Evolutionary conservation across 768 basidiomycete genomes (phyloP).

Genomic region (Strobilomyces dryophilus): DNA sequence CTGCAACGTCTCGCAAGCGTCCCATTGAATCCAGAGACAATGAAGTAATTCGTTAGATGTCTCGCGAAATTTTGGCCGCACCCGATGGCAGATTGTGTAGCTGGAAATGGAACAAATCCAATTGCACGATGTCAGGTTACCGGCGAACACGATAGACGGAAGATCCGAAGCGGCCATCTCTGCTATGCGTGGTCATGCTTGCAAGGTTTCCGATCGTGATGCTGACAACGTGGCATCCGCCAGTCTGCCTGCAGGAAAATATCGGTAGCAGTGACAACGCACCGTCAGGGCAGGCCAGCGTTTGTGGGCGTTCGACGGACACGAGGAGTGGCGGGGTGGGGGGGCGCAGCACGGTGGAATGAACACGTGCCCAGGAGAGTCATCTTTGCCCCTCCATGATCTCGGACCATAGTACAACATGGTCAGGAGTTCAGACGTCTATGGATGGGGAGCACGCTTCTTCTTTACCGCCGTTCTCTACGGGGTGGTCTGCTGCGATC

Average conservation of each 20-base stretch:
- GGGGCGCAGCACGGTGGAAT: conserved; percentile 8
- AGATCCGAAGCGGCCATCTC: conserved; percentile 22
- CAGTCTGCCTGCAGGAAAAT: conserved; percentile 25
- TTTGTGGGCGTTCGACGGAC: conserved; percentile 3
- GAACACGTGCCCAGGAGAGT: conserved; percentile 19
- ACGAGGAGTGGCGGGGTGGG: conserved; percentile 14
- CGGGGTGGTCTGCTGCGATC: neutral
- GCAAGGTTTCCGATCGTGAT: conserved; percentile 2
- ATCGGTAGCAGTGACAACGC: conserved; percentile 8
- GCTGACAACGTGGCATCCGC: conserved; percentile 16
- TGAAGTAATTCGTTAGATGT: conserved; percentile 12
- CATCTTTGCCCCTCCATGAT: neutral
- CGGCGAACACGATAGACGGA: conserved; percentile 16
- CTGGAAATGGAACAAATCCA: conserved; percentile 5
- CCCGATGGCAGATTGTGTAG: neutral
- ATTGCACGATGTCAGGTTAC: conserved; percentile 14
- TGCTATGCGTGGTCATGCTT: conserved; percentile 2
- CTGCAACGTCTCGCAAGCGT: neutral
- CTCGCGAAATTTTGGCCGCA: neutral
- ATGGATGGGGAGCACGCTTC: neutral
- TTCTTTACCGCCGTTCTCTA: neutral
- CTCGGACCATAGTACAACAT: neutral
- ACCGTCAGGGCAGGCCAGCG: conserved; percentile 12
- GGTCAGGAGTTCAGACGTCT: neutral
- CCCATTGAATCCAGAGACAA: neutral